Evolutionary conservation across 768 basidiomycete species (phyloP).

Genomic region (Panaeolus cyanescens): DNA sequence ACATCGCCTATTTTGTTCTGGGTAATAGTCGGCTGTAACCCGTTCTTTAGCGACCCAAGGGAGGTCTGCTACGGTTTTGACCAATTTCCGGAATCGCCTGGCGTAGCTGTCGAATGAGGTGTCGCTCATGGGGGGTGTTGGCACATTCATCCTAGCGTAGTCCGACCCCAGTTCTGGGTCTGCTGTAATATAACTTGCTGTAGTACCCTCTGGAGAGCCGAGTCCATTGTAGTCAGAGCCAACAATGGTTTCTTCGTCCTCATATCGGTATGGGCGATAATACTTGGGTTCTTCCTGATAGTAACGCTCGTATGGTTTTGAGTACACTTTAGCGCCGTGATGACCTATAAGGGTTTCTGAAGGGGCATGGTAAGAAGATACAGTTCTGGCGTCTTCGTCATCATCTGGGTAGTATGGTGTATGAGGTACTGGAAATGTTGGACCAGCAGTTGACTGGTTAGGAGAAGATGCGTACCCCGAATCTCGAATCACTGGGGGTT

Average conservation of each 20-base stretch:
- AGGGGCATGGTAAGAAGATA: constrained; percentile 16
- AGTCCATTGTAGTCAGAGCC: background rate
- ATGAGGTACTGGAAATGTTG: background rate
- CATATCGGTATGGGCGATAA: background rate
- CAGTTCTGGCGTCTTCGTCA: constrained; percentile 10
- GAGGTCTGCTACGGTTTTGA: constrained; percentile 34
- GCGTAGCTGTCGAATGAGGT: constrained; percentile 32
- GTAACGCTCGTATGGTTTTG: constrained; percentile 6
- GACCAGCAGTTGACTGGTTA: constrained; percentile 1
- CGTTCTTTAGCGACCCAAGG: constrained; percentile 46
- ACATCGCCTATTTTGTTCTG: constrained; percentile 25
- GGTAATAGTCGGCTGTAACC: constrained; percentile 46
- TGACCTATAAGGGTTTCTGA: constrained; percentile 22
- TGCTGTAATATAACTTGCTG: constrained; percentile 36
- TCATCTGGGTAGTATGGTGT: background rate
- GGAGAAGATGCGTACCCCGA: constrained; percentile 4
- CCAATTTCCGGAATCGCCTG: constrained; percentile 34
- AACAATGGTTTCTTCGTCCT: background rate
- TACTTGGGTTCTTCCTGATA: background rate
- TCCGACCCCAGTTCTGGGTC: constrained; percentile 45
- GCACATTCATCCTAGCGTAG: constrained; percentile 50
- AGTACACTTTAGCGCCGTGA: constrained; percentile 2
- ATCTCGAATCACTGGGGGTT: background rate
- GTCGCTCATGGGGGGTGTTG: constrained; percentile 39
- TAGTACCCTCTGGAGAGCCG: constrained; percentile 16